These are phyloP conservation scores for Pugionium dolabratum DNA, from an alignment of 345 rosid genomes.

Conservation along the genomic window DNA sequence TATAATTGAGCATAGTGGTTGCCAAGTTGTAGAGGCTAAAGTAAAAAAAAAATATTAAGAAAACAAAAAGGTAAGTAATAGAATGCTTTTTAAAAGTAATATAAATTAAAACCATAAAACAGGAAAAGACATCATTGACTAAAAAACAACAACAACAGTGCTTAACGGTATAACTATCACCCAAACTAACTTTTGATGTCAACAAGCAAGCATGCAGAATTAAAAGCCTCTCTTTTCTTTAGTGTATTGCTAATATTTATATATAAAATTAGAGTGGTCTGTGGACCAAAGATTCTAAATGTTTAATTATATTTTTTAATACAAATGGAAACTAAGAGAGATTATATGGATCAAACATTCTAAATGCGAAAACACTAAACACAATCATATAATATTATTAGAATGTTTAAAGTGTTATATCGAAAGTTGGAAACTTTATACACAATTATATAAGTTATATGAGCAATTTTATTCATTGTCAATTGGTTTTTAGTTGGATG, in stretches of 20 bases:
- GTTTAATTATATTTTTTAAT: not conserved
- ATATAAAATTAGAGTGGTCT: constrained; percentile 1
- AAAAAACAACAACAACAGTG: constrained; percentile 1
- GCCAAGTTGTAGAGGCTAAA: constrained; percentile 46
- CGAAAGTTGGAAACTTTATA: too few species aligned
- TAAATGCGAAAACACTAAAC: not conserved
- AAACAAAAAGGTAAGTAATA: constrained; percentile 16
- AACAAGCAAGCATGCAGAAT: constrained; percentile 39
- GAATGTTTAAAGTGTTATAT: too few species aligned
- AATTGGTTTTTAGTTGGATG: too few species aligned
- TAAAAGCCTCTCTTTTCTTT: constrained; percentile 23
- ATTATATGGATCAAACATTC: not conserved
- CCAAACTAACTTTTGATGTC: constrained; percentile 37
- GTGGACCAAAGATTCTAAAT: constrained; percentile 22
- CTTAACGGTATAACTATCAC: constrained; percentile 41
- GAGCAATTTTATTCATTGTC: too few species aligned
- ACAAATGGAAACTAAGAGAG: not conserved
- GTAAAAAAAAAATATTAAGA: not conserved
- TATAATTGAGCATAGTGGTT: constrained; percentile 42
- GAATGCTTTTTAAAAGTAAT: constrained; percentile 11
- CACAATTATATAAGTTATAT: too few species aligned
- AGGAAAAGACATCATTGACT: constrained; percentile 27
- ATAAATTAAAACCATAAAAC: constrained; percentile 7
- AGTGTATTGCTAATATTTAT: constrained; percentile 6
- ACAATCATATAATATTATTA: not conserved